A percentile compares a stretch with the other conserved stretches of the same genome.
phyloP scores from a whole-genome alignment of 176 grass and related monocot genomes.

The Carex littledalei region DNA sequence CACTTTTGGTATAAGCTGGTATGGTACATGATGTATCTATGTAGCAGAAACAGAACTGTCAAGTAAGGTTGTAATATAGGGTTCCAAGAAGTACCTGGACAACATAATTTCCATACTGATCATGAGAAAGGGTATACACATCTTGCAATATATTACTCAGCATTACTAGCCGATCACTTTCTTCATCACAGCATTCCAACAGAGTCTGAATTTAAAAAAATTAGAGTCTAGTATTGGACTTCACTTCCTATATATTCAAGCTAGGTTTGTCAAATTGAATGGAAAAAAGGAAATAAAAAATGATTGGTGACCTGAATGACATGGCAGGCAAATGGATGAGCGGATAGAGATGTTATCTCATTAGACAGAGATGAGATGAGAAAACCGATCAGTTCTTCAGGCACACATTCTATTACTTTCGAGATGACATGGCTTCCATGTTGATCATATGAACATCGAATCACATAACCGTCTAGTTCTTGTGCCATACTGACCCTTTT shows the following conservation, averaged over 20 bases:
- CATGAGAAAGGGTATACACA: conserved; percentile 15
- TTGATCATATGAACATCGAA: conserved; percentile 39
- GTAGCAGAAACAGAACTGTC: neutral
- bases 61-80: neutral
- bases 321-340: conserved; percentile 36
- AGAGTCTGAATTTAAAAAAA: conserved; percentile 29
- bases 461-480: conserved; percentile 35
- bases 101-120: conserved; percentile 51
- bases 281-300: neutral
- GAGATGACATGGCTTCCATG: conserved; percentile 47
- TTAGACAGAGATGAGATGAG: conserved; percentile 28
- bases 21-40: neutral
- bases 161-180: neutral
- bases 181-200: conserved; percentile 29
- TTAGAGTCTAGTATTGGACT: neutral
- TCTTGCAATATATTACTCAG: conserved; percentile 29
- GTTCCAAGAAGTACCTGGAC: conserved; percentile 28
- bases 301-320: conserved; percentile 45
- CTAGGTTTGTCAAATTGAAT: neutral
- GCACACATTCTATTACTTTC: conserved; percentile 53
- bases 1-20: neutral
- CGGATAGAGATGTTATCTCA: conserved; percentile 26
- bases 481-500: conserved; percentile 36
- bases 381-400: conserved; percentile 26
- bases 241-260: neutral